These are phyloP conservation scores for Dianthus caryophyllus DNA, from an alignment of 148 eudicot genomes.

Conservation along the genomic window DNA sequence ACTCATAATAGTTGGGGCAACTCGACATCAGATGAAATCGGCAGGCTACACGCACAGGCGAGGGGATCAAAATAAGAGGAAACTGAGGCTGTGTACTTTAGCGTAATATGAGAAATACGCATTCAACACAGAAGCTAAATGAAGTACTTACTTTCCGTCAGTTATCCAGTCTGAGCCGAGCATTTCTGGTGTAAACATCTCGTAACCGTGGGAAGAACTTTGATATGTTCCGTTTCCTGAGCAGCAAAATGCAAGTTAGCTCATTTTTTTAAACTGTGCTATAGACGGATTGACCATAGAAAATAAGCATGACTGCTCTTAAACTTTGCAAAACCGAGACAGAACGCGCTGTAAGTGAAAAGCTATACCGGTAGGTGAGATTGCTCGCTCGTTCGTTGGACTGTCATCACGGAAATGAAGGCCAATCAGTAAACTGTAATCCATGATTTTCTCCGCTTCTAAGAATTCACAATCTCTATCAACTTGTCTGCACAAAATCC, in stretches of 20 bases:
- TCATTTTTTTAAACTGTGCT: neutral
- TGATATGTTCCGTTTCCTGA: conserved; percentile 19
- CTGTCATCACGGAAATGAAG: conserved; percentile 41
- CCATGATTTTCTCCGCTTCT: conserved; percentile 46
- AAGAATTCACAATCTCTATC: conserved; percentile 46
- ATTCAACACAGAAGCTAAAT: neutral
- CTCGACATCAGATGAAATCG: neutral
- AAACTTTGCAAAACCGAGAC: neutral
- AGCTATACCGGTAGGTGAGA: conserved; percentile 33
- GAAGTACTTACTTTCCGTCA: conserved; percentile 37
- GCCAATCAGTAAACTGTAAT: conserved; percentile 44
- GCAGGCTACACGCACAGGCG: neutral
- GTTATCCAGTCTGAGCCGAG: conserved; percentile 33
- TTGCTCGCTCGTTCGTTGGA: conserved; percentile 24
- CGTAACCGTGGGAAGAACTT: conserved; percentile 25
- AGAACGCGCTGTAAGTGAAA: neutral
- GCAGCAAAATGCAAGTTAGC: neutral
- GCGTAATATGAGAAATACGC: too few species aligned
- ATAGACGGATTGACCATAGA: neutral
- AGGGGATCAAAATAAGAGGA: neutral
- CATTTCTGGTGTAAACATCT: conserved; percentile 21
- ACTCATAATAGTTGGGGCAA: conserved; percentile 5
- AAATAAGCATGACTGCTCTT: too few species aligned
- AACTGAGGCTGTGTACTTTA: too few species aligned
- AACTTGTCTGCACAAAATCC: conserved; percentile 33